Evolutionary conservation across 1,284 basidiomycete genomes (phyloP), one percentile per base, ranked within the genome.

Genomic region (Austropuccinia psidii): DNA sequence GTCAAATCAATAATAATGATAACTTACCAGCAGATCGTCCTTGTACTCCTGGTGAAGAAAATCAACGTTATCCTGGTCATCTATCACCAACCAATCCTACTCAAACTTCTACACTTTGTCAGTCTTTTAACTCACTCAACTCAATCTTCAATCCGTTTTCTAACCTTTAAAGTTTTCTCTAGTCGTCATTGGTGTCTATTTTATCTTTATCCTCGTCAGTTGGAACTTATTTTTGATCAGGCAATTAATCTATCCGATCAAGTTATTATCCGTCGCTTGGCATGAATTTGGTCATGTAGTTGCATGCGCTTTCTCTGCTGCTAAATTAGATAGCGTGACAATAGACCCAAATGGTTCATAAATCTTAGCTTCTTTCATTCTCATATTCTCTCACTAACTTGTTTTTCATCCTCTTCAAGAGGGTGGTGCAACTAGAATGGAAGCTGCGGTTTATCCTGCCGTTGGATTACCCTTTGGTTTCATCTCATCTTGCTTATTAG

Each of bases 211-310:
- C 31, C 70, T 76, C 9, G 75, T 79, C 39, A 76, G 76, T 3
- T 79, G 78, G 78, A 79, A 78, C 70, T 73, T 79, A 8, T 76
- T 77, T 50, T 45, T 76, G 17, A 35, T 79, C 13, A 75, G 78
- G 19, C 68, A 66, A 21, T 27, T 79, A 0, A 65, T 79, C 5
- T 79, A 77, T 57, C 78, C 78, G 0, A 74, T 77, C 74, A 79
- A 79, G 74, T 49, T 76, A 39, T 50, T 78, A 29, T 76, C 76
- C 6, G 77, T 79, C 8, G 76, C 76, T 1, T 68, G 77, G 4
- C 78, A 79, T 73, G 78, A 79, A 52, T 33, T 68, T n/a, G 77
- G 77, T 5, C 77, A 78, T 57, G 73, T 76, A 21, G 50, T 77
- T 35, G 75, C 70, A 8, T 47, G 75, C 31, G 47, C 75, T 17